Base-by-base conservation (phyloP, 352 stramenopile genomes). In the Globisporangium emineosum region DNA sequence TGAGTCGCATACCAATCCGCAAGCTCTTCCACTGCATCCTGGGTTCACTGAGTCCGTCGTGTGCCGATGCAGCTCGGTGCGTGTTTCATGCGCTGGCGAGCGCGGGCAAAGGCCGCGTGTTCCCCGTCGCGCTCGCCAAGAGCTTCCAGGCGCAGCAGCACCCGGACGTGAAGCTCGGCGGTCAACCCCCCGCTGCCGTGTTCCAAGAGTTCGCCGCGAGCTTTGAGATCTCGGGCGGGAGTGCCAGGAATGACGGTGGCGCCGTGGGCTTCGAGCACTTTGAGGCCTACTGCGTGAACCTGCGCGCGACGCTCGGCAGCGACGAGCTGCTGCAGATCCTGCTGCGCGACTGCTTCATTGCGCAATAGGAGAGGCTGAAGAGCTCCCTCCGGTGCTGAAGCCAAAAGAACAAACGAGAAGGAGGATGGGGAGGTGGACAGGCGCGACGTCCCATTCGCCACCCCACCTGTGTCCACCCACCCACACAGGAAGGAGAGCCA, bases 181-280 rank as follows among this genome's bases (percentile, higher is more conserved):
- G 86, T 0, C 47, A 57, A 5, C 60, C 69, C 0, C 66, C 70
- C 0, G 70, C 70, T 1, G 62, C 81, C 1, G 75, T 83, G 5
- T 93, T 91, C 65, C 78, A 90, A 57, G 81, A 91, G 58, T 93
- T 93, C 67, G 83, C 83, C 0, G 37, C 71, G 35, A 87, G 75
- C 64, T 80, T 93, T 50, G 83, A 93, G 58, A 57, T 93, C 47
- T 72, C 81, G 9, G 32, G 49, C 21, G 68, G 72, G 5, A 53
- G 50, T 1, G 25, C 12, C 23, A 68, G 70, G 5, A 51, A 50
- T 1, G 51, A 68, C 3, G 75, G 86, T 50, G 79, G 79, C 57
- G 58, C 67, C 13, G 68, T 93, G 4, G 33, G 70, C 32, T 75
- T 86, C 49, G 79, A 90, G 59, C 78, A 87, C 66, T 88, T 93